Conservation (phyloP, 1,139 yeast species). For the Kurtzmaniella quercitrusa region DNA sequence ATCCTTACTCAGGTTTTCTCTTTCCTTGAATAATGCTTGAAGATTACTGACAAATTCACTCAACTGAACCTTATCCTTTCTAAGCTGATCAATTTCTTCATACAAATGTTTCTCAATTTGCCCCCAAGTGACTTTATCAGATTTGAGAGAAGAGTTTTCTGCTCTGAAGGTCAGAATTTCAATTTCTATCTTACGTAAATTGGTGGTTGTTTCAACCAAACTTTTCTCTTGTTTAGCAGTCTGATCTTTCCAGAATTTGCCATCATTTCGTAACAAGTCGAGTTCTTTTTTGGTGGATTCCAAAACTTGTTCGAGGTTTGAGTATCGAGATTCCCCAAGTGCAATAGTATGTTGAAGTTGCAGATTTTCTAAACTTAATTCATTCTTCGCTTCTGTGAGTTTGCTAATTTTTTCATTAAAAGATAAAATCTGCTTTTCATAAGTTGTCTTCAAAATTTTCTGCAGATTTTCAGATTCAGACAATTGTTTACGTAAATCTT, state of each 20-base stretch:
- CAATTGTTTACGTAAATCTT: conserved; percentile 25
- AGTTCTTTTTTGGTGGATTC: conserved; percentile 45
- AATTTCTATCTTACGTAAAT: conserved; percentile 55
- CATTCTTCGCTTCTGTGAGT: conserved; percentile 24
- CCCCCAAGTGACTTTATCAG: conserved; percentile 52
- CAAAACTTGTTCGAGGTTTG: conserved; percentile 29
- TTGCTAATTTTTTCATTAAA: conserved; percentile 26
- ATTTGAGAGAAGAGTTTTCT: conserved; percentile 45
- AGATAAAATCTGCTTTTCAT: conserved; percentile 18
- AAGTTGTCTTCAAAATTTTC: conserved; percentile 27
- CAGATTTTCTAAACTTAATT: conserved; percentile 26
- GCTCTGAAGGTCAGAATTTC: conserved; percentile 42
- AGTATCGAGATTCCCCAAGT: conserved; percentile 30
- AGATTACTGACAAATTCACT: conserved; percentile 58
- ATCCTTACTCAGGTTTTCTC: conserved; percentile 51
- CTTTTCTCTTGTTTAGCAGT: conserved; percentile 53
- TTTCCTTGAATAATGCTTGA: conserved; percentile 59
- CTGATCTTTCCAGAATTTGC: conserved; percentile 48
- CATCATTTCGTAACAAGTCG: conserved; percentile 43
- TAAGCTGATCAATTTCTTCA: conserved; percentile 50
- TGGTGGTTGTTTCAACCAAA: conserved; percentile 50
- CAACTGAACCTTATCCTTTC: conserved; percentile 57
- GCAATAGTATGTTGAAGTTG: conserved; percentile 29
- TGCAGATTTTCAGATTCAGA: conserved; percentile 25
- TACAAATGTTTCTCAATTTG: conserved; percentile 50